Evolutionary conservation across 768 basidiomycete genomes (phyloP).

Genomic region (Collybia sp.): DNA sequence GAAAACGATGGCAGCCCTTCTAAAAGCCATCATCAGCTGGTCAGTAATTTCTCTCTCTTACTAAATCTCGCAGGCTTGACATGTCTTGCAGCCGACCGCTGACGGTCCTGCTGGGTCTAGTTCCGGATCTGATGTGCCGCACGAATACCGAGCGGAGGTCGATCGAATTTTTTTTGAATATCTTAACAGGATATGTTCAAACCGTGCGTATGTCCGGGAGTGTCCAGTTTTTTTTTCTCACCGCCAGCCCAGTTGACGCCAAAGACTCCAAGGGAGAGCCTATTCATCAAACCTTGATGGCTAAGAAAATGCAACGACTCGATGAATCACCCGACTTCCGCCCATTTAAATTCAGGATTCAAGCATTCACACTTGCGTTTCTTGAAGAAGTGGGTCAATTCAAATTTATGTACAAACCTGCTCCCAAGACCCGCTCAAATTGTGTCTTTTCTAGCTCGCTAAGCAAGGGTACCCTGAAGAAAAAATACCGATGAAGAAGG

Average conservation of each 20-base stretch:
- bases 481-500: constrained; percentile 96
- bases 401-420: background rate
- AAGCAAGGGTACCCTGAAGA: constrained; percentile 87
- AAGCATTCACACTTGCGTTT: constrained; percentile 95
- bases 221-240: too few relatives aligned
- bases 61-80: constrained; percentile 1
- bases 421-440: background rate
- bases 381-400: constrained; percentile 69
- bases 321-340: constrained; percentile 96
- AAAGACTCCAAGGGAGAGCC: constrained; percentile 94
- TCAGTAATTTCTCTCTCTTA: constrained; percentile 1
- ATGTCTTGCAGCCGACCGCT: constrained; percentile 16
- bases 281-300: constrained; percentile 97
- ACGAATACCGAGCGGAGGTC: constrained; percentile 77
- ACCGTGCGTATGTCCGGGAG: constrained; percentile 51
- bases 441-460: constrained; percentile 52
- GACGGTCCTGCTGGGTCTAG: constrained; percentile 23
- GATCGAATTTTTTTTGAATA: constrained; percentile 91
- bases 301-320: constrained; percentile 96
- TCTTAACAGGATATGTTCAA: constrained; percentile 83
- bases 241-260: constrained; percentile 64
- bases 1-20: constrained; percentile 22
- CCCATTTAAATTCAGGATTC: constrained; percentile 98
- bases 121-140: constrained; percentile 54
- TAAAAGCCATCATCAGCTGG: constrained; percentile 13